Evolutionary conservation across 2,329 filamentous ascomycete genomes (phyloP), one percentile per base, ranked within the genome.

Genomic region (Scedosporium apiospermum): DNA sequence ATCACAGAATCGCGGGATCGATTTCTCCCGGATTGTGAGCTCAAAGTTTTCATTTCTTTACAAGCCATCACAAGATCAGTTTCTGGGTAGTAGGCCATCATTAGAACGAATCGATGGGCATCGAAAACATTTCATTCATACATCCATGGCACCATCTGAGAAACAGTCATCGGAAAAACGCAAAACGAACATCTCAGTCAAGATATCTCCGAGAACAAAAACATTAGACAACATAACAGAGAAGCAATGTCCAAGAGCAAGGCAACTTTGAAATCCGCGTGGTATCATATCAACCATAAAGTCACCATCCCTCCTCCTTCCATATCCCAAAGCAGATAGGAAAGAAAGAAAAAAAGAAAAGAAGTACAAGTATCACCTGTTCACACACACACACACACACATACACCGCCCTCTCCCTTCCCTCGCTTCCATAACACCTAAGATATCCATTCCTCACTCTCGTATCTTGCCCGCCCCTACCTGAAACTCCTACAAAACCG

Each of bases 221-320:
- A 49, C 6, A 49, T 18, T 18, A 49, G 34, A 55, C 12, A 27
- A 30, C 21, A 53, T 3, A 38, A 51, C n/a, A 41, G 41, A 49
- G 26, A 27, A 34, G 51, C 16, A 38, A 53, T 14, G 34, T 12
- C 23, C 6, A 57, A 57, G 23, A 57, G 3, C 21, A 41, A 7
- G 14, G 6, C 21, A 27, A 59, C 34, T 18, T 23, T n/a, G 42
- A 46, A n/a, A 27, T 60, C 27, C 4, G 46, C 21, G 46, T 46
- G 60, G 44, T 53, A 61, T 55, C 60, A 61, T 26, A 61, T 51
- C 26, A 30, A 23, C 57, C 51, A 53, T 49, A 58, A 55, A 59
- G 42, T 42, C 34, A 23, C 21, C 34, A 59, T 23, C 53, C n/a
- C 44, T 49, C 30, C 7, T 21, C 44, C 44, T 49, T 49, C 18